These are phyloP conservation scores for Ophiostoma ulmi DNA, from an alignment of 2,329 filamentous ascomycete species.

Conservation along the genomic window DNA sequence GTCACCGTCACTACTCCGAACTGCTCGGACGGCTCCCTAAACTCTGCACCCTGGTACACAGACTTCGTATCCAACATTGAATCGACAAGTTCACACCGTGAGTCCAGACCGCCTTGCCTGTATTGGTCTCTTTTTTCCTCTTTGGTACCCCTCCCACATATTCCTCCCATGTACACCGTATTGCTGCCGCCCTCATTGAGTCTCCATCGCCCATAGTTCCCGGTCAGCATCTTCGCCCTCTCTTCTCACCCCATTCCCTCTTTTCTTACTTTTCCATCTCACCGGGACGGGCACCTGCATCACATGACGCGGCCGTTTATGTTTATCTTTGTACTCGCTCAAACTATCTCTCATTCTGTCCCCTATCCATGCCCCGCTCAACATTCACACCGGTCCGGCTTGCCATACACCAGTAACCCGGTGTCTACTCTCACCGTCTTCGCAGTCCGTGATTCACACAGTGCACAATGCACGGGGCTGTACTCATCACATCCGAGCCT, in stretches of 20 bases:
- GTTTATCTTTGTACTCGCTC: background rate
- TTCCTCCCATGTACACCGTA: background rate
- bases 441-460: background rate
- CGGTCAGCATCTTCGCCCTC: background rate
- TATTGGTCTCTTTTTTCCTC: background rate
- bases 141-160: background rate
- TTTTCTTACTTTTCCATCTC: background rate
- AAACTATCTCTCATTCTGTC: background rate
- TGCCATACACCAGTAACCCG: background rate
- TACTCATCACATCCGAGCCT: background rate
- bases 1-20: background rate
- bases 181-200: background rate
- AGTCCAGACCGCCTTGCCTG: constrained; percentile 7
- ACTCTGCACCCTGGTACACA: background rate
- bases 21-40: background rate
- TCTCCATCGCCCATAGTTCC: background rate
- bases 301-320: background rate
- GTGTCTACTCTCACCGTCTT: constrained; percentile 4
- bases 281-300: constrained; percentile 8
- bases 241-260: background rate
- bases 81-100: background rate
- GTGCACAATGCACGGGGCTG: background rate
- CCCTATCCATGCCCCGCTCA: background rate
- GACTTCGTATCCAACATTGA: background rate
- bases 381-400: background rate